Evolutionary conservation across 305 asterid species (phyloP).

Genomic region (Salvia sclarea): DNA sequence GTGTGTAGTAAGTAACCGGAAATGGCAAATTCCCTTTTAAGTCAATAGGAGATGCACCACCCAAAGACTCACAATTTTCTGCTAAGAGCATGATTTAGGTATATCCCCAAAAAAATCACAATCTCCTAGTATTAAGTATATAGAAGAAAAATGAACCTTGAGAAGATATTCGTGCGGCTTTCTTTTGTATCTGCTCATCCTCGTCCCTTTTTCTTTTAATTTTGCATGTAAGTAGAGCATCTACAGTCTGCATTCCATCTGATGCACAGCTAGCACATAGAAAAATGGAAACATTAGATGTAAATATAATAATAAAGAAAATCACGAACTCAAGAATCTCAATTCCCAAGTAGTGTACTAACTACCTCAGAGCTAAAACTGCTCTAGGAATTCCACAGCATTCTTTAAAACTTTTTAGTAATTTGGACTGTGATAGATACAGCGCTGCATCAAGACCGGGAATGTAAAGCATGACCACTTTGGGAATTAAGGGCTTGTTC

Average conservation of each 20-base stretch:
- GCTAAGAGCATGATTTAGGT: conserved; percentile 31
- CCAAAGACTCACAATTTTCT: conserved; percentile 45
- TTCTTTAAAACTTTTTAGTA: conserved; percentile 67
- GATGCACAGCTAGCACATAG: conserved; percentile 71
- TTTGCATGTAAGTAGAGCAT: conserved; percentile 84
- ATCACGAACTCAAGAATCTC: not conserved
- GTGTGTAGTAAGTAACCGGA: conserved; percentile 77
- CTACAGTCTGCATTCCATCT: conserved; percentile 86
- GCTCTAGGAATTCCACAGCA: conserved; percentile 81
- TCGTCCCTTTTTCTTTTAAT: conserved; percentile 78
- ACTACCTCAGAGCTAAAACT: conserved; percentile 78
- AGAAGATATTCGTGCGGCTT: conserved; percentile 43
- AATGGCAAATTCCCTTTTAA: conserved; percentile 57
- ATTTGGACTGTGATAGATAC: conserved; percentile 74
- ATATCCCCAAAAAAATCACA: not conserved
- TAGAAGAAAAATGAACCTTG: conserved; percentile 46
- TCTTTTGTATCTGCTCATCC: conserved; percentile 45
- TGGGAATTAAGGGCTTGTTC: conserved; percentile 92
- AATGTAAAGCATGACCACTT: conserved; percentile 84
- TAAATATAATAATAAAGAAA: conserved; percentile 19
- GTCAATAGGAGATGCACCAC: conserved; percentile 40
- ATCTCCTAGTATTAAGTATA: conserved; percentile 6
- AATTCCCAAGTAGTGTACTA: not conserved
- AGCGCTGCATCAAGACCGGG: conserved; percentile 96
- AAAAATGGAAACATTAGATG: conserved; percentile 28